Conservation (phyloP, 768 basidiomycete species). For the Neoboletus subvelutipes region DNA sequence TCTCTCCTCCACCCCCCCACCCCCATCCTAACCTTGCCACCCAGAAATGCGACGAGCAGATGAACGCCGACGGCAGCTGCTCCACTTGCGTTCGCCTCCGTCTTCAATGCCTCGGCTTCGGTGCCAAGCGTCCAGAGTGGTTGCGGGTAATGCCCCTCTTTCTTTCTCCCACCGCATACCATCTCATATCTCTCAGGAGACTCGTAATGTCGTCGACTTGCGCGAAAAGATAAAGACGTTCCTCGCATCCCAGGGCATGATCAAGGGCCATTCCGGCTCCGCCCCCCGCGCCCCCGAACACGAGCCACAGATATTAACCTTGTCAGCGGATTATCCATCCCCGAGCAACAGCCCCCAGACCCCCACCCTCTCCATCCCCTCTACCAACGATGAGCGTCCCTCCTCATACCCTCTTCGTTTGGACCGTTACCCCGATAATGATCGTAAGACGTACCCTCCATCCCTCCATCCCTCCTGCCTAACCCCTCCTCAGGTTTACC, state of each 20-base stretch:
- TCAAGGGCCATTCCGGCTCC: slow-evolving; percentile 81
- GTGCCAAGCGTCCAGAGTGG: slow-evolving; percentile 84
- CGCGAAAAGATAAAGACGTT: slow-evolving; percentile 79
- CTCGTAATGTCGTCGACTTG: slow-evolving; percentile 61
- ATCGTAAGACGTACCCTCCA: slow-evolving; percentile 21
- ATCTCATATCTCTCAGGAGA: slow-evolving; percentile 50
- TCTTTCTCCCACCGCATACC: neutral
- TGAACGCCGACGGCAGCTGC: slow-evolving; percentile 60
- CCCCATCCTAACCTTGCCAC: slow-evolving; percentile 13
- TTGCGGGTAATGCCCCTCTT: slow-evolving; percentile 55
- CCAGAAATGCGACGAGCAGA: slow-evolving; percentile 85
- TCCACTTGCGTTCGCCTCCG: slow-evolving; percentile 75
- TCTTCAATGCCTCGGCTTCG: slow-evolving; percentile 85
- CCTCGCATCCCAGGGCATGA: slow-evolving; percentile 82
- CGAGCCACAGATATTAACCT: slow-evolving; percentile 52
- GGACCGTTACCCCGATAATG: slow-evolving; percentile 29
- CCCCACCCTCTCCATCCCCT: slow-evolving; percentile 47
- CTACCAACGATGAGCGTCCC: slow-evolving; percentile 39
- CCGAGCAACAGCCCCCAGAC: slow-evolving; percentile 44
- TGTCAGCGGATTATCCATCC: slow-evolving; percentile 44
- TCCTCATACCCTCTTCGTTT: slow-evolving; percentile 34
- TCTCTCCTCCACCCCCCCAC: slow-evolving; percentile 5
- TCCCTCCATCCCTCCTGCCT: neutral
- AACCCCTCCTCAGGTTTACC: slow-evolving; percentile 25
- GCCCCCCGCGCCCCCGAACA: slow-evolving; percentile 58